These are phyloP conservation scores for Paramecium sonneborni DNA, from an alignment of 73 alveolate species.

Conservation along the genomic window DNA sequence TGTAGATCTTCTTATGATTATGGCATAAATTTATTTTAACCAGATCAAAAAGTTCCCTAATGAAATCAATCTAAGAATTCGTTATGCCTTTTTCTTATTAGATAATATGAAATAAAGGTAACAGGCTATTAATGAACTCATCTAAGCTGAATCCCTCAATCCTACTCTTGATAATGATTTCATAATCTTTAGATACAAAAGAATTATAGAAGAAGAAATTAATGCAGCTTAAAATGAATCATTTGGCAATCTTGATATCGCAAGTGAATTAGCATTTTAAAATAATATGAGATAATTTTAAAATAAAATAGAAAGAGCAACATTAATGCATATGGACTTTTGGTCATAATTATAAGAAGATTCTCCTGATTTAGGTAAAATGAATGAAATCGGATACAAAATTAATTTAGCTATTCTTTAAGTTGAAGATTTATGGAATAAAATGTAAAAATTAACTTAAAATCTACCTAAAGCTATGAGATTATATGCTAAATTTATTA, in stretches of 20 bases:
- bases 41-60: conserved; percentile 59
- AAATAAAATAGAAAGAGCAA: conserved; percentile 63
- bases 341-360: conserved; percentile 67
- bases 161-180: conserved; percentile 63
- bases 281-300: conserved; percentile 59
- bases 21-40: conserved; percentile 50
- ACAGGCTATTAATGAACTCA: conserved; percentile 55
- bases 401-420: conserved; percentile 51
- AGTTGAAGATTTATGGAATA: conserved; percentile 69
- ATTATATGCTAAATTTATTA: conserved; percentile 59
- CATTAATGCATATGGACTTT: conserved; percentile 67
- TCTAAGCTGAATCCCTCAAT: conserved; percentile 27
- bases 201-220: conserved; percentile 59
- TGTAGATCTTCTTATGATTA: conserved; percentile 17
- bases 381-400: conserved; percentile 64
- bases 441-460: conserved; percentile 37
- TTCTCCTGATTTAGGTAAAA: conserved; percentile 63
- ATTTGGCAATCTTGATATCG: conserved; percentile 56
- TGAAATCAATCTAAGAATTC: conserved; percentile 44
- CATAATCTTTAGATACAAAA: conserved; percentile 60
- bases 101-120: conserved; percentile 54
- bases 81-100: conserved; percentile 58
- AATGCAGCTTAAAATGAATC: conserved; percentile 32
- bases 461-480: conserved; percentile 68
- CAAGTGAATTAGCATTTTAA: conserved; percentile 60